Conservation (phyloP, 345 rosid species). For the Rhodomyrtus tomentosa region DNA sequence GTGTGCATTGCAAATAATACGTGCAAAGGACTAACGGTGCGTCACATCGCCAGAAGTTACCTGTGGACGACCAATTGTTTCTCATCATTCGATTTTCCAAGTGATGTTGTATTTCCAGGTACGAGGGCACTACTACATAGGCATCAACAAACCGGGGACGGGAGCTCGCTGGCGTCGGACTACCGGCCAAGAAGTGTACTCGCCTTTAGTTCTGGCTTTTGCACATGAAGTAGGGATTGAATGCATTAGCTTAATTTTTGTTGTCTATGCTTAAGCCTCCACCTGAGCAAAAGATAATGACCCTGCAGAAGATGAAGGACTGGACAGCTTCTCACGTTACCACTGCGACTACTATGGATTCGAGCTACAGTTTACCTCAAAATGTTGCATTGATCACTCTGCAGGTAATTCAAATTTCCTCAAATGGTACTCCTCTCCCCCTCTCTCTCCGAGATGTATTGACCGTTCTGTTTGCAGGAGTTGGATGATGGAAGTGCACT, state of each 20-base stretch:
- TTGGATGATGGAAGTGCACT: constrained; percentile 49
- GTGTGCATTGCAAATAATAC: constrained; percentile 24
- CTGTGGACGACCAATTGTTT: neutral
- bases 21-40: constrained; percentile 66
- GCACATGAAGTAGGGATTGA: constrained; percentile 40
- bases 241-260: neutral
- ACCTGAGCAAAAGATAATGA: neutral
- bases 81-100: neutral
- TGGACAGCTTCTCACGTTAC: constrained; percentile 45
- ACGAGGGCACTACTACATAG: constrained; percentile 65
- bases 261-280: neutral
- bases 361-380: constrained; percentile 56
- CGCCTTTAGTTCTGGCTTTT: constrained; percentile 67
- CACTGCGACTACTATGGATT: constrained; percentile 39
- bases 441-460: neutral
- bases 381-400: constrained; percentile 81
- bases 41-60: neutral
- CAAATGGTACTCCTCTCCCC: neutral
- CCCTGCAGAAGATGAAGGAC: constrained; percentile 22
- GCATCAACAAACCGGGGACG: constrained; percentile 36
- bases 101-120: constrained; percentile 19
- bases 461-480: constrained; percentile 26
- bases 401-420: constrained; percentile 17
- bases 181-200: constrained; percentile 70
- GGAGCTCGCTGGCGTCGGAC: constrained; percentile 75